Percentiles rank a stretch among this genome's conserved stretches.
These are phyloP conservation scores for Entoloma clypeatum DNA, from an alignment of 1,284 basidiomycete genomes.

Conservation along the genomic window DNA sequence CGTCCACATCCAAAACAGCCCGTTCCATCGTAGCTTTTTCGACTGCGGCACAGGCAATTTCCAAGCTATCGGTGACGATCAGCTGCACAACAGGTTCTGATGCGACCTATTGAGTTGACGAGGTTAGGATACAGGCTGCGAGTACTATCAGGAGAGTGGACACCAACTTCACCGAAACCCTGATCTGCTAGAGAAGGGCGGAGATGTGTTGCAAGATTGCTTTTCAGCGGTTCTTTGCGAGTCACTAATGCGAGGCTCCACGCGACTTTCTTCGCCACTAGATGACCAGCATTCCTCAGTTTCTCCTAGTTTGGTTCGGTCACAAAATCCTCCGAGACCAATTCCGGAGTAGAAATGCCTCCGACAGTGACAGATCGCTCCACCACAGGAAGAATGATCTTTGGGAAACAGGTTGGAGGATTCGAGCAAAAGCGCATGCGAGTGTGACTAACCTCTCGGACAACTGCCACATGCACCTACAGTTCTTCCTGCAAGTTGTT, in stretches of 20 bases:
- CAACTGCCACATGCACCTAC: slow-evolving; percentile 93
- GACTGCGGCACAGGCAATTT: slow-evolving; percentile 91
- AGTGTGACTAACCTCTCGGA: slow-evolving; percentile 71
- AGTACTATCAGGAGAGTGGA: slow-evolving; percentile 1
- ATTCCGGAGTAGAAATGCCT: slow-evolving; percentile 93
- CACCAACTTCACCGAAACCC: slow-evolving; percentile 78
- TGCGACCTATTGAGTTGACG: slow-evolving; percentile 46
- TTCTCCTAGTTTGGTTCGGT: slow-evolving; percentile 92
- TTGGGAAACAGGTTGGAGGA: slow-evolving; percentile 4
- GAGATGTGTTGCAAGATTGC: slow-evolving; percentile 89
- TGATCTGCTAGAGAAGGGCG: slow-evolving; percentile 78
- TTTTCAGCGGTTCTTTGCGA: slow-evolving; percentile 96
- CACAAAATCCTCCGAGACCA: slow-evolving; percentile 96
- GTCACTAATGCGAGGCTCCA: slow-evolving; percentile 96
- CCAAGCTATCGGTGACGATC: slow-evolving; percentile 91
- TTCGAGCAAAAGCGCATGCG: slow-evolving; percentile 2
- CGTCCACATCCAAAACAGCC: slow-evolving; percentile 93
- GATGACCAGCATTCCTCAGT: slow-evolving; percentile 87
- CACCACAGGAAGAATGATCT: slow-evolving; percentile 96
- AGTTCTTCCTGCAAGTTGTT: slow-evolving; percentile 90
- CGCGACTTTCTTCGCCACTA: slow-evolving; percentile 97
- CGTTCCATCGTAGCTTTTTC: slow-evolving; percentile 99
- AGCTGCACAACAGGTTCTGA: slow-evolving; percentile 73
- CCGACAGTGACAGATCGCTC: slow-evolving; percentile 99
- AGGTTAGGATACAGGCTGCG: slow-evolving; percentile 6